A percentile compares a stretch with the other conserved stretches of the same genome.
Conservation (phyloP, 768 basidiomycete genomes). For the Lanmaoa rubissima region DNA sequence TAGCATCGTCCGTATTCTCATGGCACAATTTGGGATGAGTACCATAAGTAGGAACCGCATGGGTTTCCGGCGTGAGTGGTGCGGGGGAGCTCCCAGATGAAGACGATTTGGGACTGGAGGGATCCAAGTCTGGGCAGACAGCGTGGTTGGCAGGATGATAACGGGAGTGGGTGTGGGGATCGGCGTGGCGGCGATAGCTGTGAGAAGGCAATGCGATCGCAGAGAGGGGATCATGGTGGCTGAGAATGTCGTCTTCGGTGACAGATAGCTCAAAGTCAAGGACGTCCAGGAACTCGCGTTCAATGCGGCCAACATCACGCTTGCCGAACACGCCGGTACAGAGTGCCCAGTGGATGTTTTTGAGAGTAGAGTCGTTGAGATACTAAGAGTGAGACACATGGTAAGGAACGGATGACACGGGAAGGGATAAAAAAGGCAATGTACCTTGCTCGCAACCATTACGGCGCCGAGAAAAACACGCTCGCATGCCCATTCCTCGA, state of each 20-base stretch:
- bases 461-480: constrained; percentile 90
- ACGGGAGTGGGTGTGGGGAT: constrained; percentile 19
- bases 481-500: constrained; percentile 85
- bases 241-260: constrained; percentile 60
- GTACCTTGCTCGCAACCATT: constrained; percentile 82
- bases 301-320: constrained; percentile 76
- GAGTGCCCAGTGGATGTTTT: constrained; percentile 90
- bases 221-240: constrained; percentile 39
- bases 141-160: constrained; percentile 21
- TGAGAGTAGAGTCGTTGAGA: constrained; percentile 84
- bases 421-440: constrained; percentile 18
- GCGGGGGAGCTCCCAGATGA: constrained; percentile 36
- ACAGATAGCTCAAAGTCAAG: constrained; percentile 72
- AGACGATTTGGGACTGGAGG: constrained; percentile 40
- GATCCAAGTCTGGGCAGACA: constrained; percentile 43
- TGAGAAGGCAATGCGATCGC: constrained; percentile 27
- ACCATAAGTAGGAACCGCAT: constrained; percentile 19
- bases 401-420: constrained; percentile 9
- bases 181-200: constrained; percentile 26
- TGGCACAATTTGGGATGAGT: constrained; percentile 28
- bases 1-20: constrained; percentile 25
- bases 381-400: constrained; percentile 44
- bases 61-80: constrained; percentile 32
- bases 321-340: constrained; percentile 82
- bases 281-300: constrained; percentile 79